Percentiles rank a stretch among this genome's conserved stretches.
These are phyloP conservation scores for Mimosa bimucronata DNA, from an alignment of 306 rosid genomes.

Conservation along the genomic window DNA sequence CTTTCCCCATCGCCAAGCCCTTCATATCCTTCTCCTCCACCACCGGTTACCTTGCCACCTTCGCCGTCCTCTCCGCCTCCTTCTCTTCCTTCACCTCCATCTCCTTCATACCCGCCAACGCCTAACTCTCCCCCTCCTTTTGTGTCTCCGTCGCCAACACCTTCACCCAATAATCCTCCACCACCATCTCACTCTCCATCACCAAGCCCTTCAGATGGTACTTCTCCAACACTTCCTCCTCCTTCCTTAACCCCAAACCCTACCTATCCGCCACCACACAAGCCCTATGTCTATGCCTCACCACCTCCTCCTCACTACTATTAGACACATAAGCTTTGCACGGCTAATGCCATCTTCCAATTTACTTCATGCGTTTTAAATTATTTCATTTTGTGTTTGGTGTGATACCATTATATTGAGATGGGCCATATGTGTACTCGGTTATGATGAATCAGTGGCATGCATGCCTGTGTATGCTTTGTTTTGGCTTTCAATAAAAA, in stretches of 20 bases:
- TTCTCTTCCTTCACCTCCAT: background rate
- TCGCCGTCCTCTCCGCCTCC: background rate
- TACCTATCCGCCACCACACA: too few species aligned
- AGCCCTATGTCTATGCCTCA: too few species aligned
- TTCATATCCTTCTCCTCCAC: constrained; percentile 1
- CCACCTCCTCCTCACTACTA: background rate
- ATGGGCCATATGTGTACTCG: too few species aligned
- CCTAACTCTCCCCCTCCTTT: background rate
- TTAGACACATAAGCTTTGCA: background rate
- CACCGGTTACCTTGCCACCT: background rate
- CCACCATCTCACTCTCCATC: background rate
- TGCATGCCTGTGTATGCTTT: too few species aligned
- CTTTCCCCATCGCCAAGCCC: too few species aligned
- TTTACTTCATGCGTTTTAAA: background rate
- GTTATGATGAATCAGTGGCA: too few species aligned
- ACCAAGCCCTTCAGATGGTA: background rate
- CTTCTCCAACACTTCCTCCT: background rate
- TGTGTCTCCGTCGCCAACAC: background rate
- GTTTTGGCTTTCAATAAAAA: too few species aligned
- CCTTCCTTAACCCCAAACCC: too few species aligned
- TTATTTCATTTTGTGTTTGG: too few species aligned
- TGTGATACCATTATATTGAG: too few species aligned
- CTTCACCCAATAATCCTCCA: background rate
- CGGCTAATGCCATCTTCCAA: background rate
- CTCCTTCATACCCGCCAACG: background rate